Percentiles rank a stretch among this genome's conserved stretches.
Evolutionary conservation across 2,329 filamentous ascomycete species (phyloP).

Genomic region (Aspergillaceae sp.): DNA sequence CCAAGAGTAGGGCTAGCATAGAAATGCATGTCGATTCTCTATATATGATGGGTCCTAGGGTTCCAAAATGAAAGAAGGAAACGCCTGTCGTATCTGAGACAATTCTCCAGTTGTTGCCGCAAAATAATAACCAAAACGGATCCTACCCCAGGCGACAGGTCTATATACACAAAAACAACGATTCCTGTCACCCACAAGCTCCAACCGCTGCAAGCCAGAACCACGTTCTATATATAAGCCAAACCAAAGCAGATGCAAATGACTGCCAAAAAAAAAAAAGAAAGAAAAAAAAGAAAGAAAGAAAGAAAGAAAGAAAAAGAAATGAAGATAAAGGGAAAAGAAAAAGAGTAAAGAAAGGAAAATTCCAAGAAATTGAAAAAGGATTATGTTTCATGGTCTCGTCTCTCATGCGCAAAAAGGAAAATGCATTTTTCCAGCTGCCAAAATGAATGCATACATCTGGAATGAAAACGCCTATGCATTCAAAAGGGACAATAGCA

Average conservation of each 20-base stretch:
- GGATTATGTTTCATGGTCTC: slow-evolving; percentile 11
- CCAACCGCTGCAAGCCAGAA: too few relatives aligned
- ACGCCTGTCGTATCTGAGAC: too few relatives aligned
- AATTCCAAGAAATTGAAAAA: neutral
- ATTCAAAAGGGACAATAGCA: slow-evolving; percentile 1
- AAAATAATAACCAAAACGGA: too few relatives aligned
- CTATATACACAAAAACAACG: too few relatives aligned
- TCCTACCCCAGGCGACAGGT: too few relatives aligned
- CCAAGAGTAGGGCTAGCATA: too few relatives aligned
- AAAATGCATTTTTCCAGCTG: slow-evolving; percentile 7
- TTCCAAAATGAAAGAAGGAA: too few relatives aligned
- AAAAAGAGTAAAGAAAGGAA: neutral
- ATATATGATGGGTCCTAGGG: too few relatives aligned
- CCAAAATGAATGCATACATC: slow-evolving; percentile 2
- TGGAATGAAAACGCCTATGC: slow-evolving; percentile 1
- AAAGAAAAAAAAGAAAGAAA: neutral
- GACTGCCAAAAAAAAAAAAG: neutral
- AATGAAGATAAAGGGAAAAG: neutral
- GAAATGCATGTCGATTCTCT: too few relatives aligned
- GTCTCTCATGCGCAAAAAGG: slow-evolving; percentile 9
- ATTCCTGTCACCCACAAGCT: too few relatives aligned
- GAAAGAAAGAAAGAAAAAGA: neutral
- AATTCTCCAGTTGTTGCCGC: too few relatives aligned
- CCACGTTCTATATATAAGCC: too few relatives aligned
- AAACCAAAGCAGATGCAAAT: neutral